Base-by-base conservation (phyloP, 768 basidiomycete species). In the Leccinum disarticulatum region DNA sequence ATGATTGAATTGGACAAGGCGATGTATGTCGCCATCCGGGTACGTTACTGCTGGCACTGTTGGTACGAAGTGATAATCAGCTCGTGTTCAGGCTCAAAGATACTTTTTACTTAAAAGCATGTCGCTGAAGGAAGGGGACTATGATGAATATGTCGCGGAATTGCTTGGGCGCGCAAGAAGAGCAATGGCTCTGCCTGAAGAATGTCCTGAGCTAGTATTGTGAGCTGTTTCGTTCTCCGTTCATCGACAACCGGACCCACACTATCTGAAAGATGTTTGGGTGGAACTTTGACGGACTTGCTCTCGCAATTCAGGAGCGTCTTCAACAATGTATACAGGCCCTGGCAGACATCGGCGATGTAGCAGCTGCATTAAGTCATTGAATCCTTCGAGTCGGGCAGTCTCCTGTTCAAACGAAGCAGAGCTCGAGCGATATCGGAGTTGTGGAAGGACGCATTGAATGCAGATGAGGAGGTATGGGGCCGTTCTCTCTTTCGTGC, bases 251-350 rank as follows among this genome's bases (percentile, higher is more conserved):
- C 2, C 3, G 17, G 15, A 57, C 13, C 11, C 43, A 58, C 11
- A 6, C 9, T 25, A 1, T 15, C 51, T 14, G 5, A 25, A 52
- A 63, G 55, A 49, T 63, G 3, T 63, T 63, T 30, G 65, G 57
- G 1, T 66, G 65, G 65, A n/a, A 56, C n/a, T 59, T 66, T 50
- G 61, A 66, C 1, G n/a, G 38, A 14, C 61, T 59, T 11, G 10
- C 25, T 3, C 2, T n/a, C 8, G 47, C 38, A 1, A 48, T 59
- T 25, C 43, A 51, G 8, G 3, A 33, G 6, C 50, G 19, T 2
- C 41, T 62, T 46, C 31, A 13, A 43, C 22, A 31, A 6, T 52
- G 56, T 22, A 5, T 47, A 3, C 27, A 8, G 22, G 8, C 14
- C 1, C 14, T 58, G 3, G 56, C 56, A 54, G 13, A 4, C 4